phyloP scores from a whole-genome alignment of 2,329 filamentous ascomycete genomes.

The Fusarium sp. region DNA sequence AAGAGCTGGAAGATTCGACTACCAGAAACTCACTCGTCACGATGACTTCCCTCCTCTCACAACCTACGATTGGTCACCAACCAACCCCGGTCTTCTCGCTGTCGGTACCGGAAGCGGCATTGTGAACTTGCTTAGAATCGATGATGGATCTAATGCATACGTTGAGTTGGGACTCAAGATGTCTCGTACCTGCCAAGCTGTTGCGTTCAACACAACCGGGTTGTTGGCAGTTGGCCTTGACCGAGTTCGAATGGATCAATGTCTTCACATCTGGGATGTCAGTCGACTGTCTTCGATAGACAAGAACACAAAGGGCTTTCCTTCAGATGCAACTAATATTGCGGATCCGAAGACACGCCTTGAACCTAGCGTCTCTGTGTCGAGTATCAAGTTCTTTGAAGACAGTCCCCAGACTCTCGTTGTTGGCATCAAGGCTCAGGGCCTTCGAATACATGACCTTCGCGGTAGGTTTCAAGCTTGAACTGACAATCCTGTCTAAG shows the following conservation, averaged over 20 bases:
- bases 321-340: constrained; percentile 59
- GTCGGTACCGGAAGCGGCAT: constrained; percentile 81
- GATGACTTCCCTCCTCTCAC: constrained; percentile 72
- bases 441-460: constrained; percentile 81
- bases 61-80: constrained; percentile 75
- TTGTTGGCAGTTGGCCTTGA: constrained; percentile 83
- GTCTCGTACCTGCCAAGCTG: constrained; percentile 81
- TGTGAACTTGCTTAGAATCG: constrained; percentile 78
- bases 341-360: constrained; percentile 68
- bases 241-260: constrained; percentile 82
- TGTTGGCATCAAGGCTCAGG: constrained; percentile 79
- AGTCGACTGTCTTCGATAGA: constrained; percentile 67
- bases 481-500: neutral
- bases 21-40: constrained; percentile 66
- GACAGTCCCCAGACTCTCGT: constrained; percentile 80
- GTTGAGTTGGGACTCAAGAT: constrained; percentile 78
- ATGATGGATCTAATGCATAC: constrained; percentile 74
- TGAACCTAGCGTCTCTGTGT: constrained; percentile 78
- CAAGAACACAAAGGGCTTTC: constrained; percentile 61
- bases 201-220: constrained; percentile 79
- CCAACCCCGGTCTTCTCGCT: constrained; percentile 73
- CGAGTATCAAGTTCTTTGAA: constrained; percentile 84
- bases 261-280: constrained; percentile 85
- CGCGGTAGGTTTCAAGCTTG: constrained; percentile 64
- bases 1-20: constrained; percentile 67